Evolutionary conservation across 2,329 filamentous ascomycete genomes (phyloP).

Genomic region (Chrysoporthe deuterocubensis): DNA sequence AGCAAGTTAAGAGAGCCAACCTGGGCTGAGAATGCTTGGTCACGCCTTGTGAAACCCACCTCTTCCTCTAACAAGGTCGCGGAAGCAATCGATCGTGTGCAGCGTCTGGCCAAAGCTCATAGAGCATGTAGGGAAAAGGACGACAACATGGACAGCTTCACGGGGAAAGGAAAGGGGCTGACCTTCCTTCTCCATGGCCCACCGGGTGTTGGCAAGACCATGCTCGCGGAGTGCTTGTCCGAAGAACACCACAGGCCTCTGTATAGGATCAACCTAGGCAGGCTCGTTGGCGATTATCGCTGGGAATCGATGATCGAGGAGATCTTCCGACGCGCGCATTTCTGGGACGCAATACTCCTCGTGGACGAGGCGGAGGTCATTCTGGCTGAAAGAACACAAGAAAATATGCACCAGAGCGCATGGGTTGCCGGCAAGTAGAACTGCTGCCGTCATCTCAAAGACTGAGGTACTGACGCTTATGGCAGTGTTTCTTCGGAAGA

Average conservation of each 20-base stretch:
- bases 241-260: constrained; percentile 9
- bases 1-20: background rate
- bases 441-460: background rate
- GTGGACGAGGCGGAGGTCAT: constrained; percentile 17
- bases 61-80: background rate
- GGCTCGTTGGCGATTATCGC: background rate
- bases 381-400: constrained; percentile 13
- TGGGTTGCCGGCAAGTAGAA: constrained; percentile 11
- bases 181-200: constrained; percentile 11
- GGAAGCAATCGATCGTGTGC: background rate
- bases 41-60: background rate
- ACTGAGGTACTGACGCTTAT: background rate
- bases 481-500: constrained; percentile 7
- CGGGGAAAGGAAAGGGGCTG: constrained; percentile 8
- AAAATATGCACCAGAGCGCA: constrained; percentile 7
- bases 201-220: constrained; percentile 6
- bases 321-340: background rate
- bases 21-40: background rate
- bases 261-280: constrained; percentile 6
- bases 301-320: constrained; percentile 7
- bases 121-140: background rate
- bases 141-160: constrained; percentile 5
- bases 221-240: constrained; percentile 10
- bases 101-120: background rate
- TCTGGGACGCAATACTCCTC: constrained; percentile 20